These are phyloP conservation scores for Mycena latifolia DNA, from an alignment of 768 basidiomycete genomes.

Conservation along the genomic window DNA sequence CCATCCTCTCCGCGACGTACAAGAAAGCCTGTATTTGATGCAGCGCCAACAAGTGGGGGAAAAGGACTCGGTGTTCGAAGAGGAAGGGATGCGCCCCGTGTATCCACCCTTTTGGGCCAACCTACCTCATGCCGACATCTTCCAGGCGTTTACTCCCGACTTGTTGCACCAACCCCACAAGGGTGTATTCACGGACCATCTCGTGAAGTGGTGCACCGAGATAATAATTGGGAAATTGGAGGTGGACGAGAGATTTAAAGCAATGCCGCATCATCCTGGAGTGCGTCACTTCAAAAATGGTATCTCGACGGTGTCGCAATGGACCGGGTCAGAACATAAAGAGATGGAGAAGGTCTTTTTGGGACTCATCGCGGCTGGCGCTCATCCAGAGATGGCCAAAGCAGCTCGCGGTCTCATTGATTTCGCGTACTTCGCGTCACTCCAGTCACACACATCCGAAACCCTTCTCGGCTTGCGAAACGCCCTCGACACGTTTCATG, in stretches of 20 bases:
- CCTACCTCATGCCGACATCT: not conserved
- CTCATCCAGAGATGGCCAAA: slow-evolving; percentile 24
- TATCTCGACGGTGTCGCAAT: slow-evolving; percentile 47
- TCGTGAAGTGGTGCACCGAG: slow-evolving; percentile 48
- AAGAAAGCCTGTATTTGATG: no score
- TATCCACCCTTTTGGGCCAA: not conserved
- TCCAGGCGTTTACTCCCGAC: slow-evolving; percentile 1
- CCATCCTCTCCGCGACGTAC: no score
- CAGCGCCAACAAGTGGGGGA: no score
- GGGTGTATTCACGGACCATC: slow-evolving; percentile 51
- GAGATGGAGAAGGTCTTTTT: slow-evolving; percentile 44
- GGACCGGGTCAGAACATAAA: slow-evolving; percentile 50
- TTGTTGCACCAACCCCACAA: not conserved
- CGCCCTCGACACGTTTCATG: slow-evolving; percentile 40
- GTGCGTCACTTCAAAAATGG: slow-evolving; percentile 49
- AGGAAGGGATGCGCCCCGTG: not conserved
- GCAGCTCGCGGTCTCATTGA: no score
- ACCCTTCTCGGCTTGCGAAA: slow-evolving; percentile 38
- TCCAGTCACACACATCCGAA: slow-evolving; percentile 35
- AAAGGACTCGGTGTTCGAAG: not conserved
- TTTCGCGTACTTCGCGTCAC: slow-evolving; percentile 41
- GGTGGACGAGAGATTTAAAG: slow-evolving; percentile 47
- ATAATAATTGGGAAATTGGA: slow-evolving; percentile 42
- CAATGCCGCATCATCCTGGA: slow-evolving; percentile 41
- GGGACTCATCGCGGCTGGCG: slow-evolving; percentile 39